Base-by-base conservation (phyloP, 768 basidiomycete genomes). In the Glaciozyma antarctica region DNA sequence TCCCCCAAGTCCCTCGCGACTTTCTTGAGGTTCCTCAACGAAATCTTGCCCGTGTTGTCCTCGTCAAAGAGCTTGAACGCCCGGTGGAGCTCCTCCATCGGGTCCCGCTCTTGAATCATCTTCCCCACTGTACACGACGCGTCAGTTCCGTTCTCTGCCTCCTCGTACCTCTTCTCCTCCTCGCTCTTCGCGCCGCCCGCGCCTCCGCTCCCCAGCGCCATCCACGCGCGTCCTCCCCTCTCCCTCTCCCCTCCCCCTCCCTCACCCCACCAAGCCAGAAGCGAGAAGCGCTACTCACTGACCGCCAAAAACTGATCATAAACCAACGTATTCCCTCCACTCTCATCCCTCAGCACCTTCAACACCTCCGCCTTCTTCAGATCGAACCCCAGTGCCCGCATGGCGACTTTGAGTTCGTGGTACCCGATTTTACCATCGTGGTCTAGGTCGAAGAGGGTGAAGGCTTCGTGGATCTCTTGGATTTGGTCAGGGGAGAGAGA, bases 1-100 rank as follows among this genome's bases (percentile, higher is more conserved):
- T 98, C 95, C 22, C 92, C 94, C 72, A 99, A 86, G 77, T 99
- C 94, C 74, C 92, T 94, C 43, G 94, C 94, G 28, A 99, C 95
- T 64, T 92, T 81, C 73, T 88, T 82, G 56, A 99, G 81, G 76
- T 98, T 94, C 68, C 88, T 83, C 49, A 98, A 80, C 72, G 84
- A 87, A 70, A 99, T 98, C 77, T 90, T 93, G 21, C 94, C 94
- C 19, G 90, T 93, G 71, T 86, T 84, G 74, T 98, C 94, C 73
- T 94, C 92, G 77, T 97, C 95, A 74, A 98, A 98, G 2, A 99
- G 80, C 73, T 91, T 87, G 78, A 99, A 99, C 2, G 95, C 95
- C 60, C 94, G 83, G 69, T 89, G 83, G 66, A 98, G 90, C 77
- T 99, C 95, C 52, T 95, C 91, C 82, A 89, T 86, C 19, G 95